These are phyloP conservation scores for Suhomyces bokatorum DNA, from an alignment of 1,139 yeast species.

Conservation along the genomic window DNA sequence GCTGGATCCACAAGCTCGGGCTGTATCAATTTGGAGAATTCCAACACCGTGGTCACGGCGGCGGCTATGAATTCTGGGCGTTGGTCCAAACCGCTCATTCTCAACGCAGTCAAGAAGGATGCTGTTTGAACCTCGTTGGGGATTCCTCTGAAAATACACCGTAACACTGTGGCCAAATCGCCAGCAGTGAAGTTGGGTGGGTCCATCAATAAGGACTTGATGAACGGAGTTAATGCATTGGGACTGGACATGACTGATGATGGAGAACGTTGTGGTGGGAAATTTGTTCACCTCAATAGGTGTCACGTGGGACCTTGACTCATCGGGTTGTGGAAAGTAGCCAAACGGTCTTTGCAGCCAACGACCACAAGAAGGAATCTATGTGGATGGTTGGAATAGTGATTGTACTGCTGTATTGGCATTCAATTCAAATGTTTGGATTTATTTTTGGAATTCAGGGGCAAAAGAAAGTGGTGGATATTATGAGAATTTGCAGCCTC, in stretches of 20 bases:
- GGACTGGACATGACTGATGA: slow-evolving; percentile 3
- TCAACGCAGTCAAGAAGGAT: slow-evolving; percentile 74
- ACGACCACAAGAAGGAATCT: no score
- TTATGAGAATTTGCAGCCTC: no score
- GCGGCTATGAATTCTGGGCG: slow-evolving; percentile 79
- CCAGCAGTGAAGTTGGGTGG: slow-evolving; percentile 62
- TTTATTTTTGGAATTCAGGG: no score
- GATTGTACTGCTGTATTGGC: no score
- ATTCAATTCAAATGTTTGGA: no score
- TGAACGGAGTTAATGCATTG: slow-evolving; percentile 57
- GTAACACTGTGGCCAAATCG: slow-evolving; percentile 62
- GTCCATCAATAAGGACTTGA: slow-evolving; percentile 57
- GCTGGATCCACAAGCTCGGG: slow-evolving; percentile 41
- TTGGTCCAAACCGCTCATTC: slow-evolving; percentile 78
- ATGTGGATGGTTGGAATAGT: no score
- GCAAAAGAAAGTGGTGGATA: no score
- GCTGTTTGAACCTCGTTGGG: slow-evolving; percentile 74
- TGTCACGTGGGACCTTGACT: slow-evolving; percentile 4
- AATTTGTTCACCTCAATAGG: not conserved
- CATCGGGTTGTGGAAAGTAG: not conserved
- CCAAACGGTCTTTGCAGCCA: not conserved
- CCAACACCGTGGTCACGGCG: slow-evolving; percentile 72
- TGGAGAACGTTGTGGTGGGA: not conserved
- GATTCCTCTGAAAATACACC: slow-evolving; percentile 56
- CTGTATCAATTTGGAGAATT: slow-evolving; percentile 56